These are phyloP conservation scores for Linnemannia schmuckeri DNA, from an alignment of 192 early-diverging fungal genomes.

Conservation along the genomic window DNA sequence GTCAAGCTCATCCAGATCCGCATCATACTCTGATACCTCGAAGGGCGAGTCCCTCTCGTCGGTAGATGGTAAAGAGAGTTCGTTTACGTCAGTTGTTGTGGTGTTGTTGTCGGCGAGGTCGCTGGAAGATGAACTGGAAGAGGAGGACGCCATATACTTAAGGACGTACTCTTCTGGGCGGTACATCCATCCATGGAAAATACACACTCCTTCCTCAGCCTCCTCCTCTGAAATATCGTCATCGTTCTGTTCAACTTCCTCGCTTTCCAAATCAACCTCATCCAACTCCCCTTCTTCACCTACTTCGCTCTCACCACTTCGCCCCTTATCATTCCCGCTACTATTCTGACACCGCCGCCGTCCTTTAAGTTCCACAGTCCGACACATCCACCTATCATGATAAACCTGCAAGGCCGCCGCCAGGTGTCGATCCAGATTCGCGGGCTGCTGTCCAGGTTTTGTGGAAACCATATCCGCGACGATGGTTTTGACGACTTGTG, in stretches of 20 bases:
- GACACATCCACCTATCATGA: constrained; percentile 41
- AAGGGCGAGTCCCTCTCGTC: constrained; percentile 11
- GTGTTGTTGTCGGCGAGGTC: background rate
- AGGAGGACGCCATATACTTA: background rate
- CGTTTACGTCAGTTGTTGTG: background rate
- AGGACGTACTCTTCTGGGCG: constrained; percentile 23
- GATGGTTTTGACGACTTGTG: constrained; percentile 36
- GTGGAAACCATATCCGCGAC: constrained; percentile 28
- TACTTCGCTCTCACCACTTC: background rate
- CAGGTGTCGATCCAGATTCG: constrained; percentile 30
- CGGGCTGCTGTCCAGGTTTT: constrained; percentile 19
- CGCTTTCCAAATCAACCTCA: background rate
- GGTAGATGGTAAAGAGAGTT: background rate
- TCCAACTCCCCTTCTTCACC: background rate
- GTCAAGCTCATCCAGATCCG: constrained; percentile 40
- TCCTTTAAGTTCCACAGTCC: background rate
- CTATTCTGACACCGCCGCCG: background rate
- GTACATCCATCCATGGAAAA: constrained; percentile 43
- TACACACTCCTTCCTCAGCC: background rate
- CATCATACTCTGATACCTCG: constrained; percentile 36
- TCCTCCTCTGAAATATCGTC: background rate
- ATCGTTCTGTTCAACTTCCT: background rate
- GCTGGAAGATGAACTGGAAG: background rate
- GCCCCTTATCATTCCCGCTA: background rate
- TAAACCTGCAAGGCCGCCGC: constrained; percentile 36